phyloP scores from a whole-genome alignment of 2,329 filamentous ascomycete genomes.

The Fonsecaea pedrosoi region DNA sequence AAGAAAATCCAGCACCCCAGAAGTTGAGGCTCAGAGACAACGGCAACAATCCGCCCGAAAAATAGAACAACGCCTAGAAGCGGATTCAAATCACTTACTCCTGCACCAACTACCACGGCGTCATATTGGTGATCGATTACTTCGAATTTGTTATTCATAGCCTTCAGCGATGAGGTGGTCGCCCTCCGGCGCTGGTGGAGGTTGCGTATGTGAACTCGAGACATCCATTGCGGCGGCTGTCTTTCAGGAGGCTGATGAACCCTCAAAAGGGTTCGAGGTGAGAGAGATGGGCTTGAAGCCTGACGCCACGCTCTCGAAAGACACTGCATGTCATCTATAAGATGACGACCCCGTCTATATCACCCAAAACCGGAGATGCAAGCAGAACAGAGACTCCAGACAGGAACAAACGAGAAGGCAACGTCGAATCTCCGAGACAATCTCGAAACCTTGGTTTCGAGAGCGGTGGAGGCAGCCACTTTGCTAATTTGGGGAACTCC shows the following conservation, averaged over 20 bases:
- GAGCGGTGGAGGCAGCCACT: not conserved
- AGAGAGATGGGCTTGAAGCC: not conserved
- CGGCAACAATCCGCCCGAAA: not conserved
- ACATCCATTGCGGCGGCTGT: slow-evolving; percentile 14
- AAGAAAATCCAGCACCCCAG: not conserved
- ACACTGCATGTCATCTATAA: not conserved
- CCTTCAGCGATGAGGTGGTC: slow-evolving; percentile 31
- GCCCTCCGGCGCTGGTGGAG: slow-evolving; percentile 32
- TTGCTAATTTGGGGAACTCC: slow-evolving; percentile 2
- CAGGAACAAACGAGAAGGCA: not conserved
- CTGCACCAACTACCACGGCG: slow-evolving; percentile 60
- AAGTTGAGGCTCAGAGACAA: not conserved
- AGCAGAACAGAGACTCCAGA: not conserved
- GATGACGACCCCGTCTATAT: not conserved
- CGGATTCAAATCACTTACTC: slow-evolving; percentile 42
- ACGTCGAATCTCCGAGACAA: not conserved
- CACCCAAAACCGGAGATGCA: not conserved
- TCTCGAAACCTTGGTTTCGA: not conserved
- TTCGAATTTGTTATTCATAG: slow-evolving; percentile 24
- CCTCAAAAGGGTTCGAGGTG: not conserved
- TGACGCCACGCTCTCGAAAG: not conserved
- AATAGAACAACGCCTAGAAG: not conserved
- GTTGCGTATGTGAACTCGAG: slow-evolving; percentile 19
- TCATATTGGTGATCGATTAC: slow-evolving; percentile 43
- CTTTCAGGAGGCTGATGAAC: not conserved